Conservation (phyloP, 1,139 yeast genomes). For the Lizanozyma gosingica region DNA sequence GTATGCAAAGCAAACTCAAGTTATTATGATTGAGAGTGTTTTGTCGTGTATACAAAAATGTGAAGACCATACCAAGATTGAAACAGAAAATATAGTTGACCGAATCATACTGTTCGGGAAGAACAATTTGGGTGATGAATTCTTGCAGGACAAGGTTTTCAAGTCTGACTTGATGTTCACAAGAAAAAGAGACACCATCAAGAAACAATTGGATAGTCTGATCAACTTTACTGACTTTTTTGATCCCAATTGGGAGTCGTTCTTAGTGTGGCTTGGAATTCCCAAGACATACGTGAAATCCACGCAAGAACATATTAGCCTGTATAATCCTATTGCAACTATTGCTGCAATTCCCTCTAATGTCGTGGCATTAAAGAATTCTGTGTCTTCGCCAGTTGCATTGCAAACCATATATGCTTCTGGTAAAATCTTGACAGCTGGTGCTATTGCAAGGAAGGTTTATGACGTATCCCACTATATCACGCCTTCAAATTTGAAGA, state of each 20-base stretch:
- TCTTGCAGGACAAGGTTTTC: conserved; percentile 57
- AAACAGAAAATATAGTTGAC: conserved; percentile 52
- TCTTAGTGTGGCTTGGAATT: conserved; percentile 35
- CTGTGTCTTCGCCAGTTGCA: conserved; percentile 31
- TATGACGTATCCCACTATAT: conserved; percentile 21
- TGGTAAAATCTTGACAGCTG: conserved; percentile 34
- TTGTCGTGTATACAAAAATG: conserved; percentile 53
- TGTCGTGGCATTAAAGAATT: conserved; percentile 24
- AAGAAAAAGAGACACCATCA: conserved; percentile 55
- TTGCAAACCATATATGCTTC: conserved; percentile 37
- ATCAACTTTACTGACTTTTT: conserved; percentile 64
- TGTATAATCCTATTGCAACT: conserved; percentile 28
- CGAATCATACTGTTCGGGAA: conserved; percentile 60
- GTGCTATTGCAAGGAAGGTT: conserved; percentile 28
- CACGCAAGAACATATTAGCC: conserved; percentile 21
- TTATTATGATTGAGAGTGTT: conserved; percentile 55
- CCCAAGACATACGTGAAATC: conserved; percentile 24
- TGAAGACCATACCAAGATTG: conserved; percentile 58
- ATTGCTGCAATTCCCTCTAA: conserved; percentile 24
- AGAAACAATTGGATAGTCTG: conserved; percentile 49
- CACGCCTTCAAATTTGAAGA: conserved; percentile 23
- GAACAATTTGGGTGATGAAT: conserved; percentile 47
- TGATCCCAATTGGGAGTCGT: conserved; percentile 63
- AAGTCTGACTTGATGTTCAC: conserved; percentile 80
- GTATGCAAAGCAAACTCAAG: conserved; percentile 65